Evolutionary conservation across 768 basidiomycete genomes (phyloP).

Genomic region (Phaeotremella skinneri): DNA sequence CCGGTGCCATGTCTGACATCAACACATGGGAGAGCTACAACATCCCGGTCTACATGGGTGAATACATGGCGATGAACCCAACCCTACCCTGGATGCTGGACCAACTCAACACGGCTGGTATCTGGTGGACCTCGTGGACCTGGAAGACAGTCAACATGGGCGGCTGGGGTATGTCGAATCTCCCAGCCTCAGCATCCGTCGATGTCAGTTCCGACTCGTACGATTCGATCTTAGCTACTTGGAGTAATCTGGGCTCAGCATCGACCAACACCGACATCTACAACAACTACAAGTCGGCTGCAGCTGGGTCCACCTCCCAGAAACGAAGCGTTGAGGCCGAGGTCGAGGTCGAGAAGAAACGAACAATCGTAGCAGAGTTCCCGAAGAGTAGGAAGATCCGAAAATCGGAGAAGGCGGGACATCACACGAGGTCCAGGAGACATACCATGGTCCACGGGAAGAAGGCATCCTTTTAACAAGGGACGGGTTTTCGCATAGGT

Average conservation of each 20-base stretch:
- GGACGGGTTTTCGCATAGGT: neutral
- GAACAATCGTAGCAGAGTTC: neutral
- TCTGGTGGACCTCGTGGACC: constrained; percentile 42
- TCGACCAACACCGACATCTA: constrained; percentile 19
- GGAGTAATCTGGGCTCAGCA: constrained; percentile 35
- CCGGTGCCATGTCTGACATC: constrained; percentile 22
- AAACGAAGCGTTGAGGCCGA: constrained; percentile 13
- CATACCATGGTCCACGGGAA: constrained; percentile 13
- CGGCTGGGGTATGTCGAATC: constrained; percentile 41
- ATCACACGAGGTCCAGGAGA: constrained; percentile 11
- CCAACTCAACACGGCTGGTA: constrained; percentile 28
- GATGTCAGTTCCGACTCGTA: constrained; percentile 35
- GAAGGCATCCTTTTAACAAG: constrained; percentile 17
- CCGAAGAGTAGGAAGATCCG: neutral
- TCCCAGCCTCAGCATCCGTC: constrained; percentile 17
- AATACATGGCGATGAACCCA: constrained; percentile 40
- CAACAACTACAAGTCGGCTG: constrained; percentile 23
- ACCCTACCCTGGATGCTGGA: constrained; percentile 38
- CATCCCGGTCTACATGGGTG: constrained; percentile 40
- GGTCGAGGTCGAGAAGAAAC: constrained; percentile 12
- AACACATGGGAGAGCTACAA: constrained; percentile 24
- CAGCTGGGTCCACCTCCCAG: constrained; percentile 14
- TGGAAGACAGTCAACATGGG: constrained; percentile 35
- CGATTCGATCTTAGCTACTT: constrained; percentile 30
- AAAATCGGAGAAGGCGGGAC: constrained; percentile 1